Evolutionary conservation across 2,329 filamentous ascomycete species (phyloP), one percentile per base, ranked within the genome.

Genomic region (Aureobasidium sp.): DNA sequence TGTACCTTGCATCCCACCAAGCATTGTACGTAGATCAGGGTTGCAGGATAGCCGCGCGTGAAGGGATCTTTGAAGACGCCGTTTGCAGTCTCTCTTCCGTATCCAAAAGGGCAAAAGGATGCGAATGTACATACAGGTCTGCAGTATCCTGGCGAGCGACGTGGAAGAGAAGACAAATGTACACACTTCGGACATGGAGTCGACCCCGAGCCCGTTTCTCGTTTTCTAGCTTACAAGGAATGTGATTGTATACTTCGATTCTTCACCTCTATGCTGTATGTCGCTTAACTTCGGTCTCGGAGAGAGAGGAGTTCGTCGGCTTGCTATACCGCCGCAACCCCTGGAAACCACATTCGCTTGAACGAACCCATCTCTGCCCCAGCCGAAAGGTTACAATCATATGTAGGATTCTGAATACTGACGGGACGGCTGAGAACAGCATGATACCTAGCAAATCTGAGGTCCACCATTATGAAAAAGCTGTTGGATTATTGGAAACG

Each of bases 401-500:
- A 10, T 10, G 48, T 52, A 37, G 20, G 32, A 52, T 23, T 9
- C 17, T 52, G 32, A 52, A 32, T 10, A 37, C 48, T 34, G 9
- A 2, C 32, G 9, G 13, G 10, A n/a, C 50, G 34, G 50, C 32
- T 39, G 50, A 26, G 6, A 37, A 17, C 34, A 52, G 50, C 10
- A 52, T 37, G 50, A 13, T 26, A 39, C 34, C 34, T 20, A 52
- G 20, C 34, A 52, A 17, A 39, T 34, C 17, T 6, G 17, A 50
- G 26, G 17, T 50, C 47, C 29, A 32, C 27, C 29, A 46, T 15
- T 9, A 29, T 29, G 46, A 32, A 48, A 47, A 52, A 52, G 34
- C 50, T 52, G 50, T 52, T 52, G 34, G 34, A 52, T 52, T 52
- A 52, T 52, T 34, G 50, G n/a, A 52, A 27, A 52, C 34, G 12